Evolutionary conservation across 306 rosid species (phyloP).

Genomic region (Lablab purpureus): DNA sequence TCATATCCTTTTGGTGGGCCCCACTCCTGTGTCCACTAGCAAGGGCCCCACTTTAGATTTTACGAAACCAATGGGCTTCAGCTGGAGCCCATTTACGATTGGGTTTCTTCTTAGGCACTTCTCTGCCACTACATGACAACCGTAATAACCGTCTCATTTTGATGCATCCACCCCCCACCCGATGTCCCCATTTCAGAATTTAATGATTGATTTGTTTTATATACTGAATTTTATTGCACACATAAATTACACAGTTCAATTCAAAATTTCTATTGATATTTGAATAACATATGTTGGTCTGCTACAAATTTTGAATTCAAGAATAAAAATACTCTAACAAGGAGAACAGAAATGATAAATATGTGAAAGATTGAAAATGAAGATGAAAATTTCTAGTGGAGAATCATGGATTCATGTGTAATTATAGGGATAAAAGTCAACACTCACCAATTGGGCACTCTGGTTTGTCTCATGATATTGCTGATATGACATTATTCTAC

Average conservation of each 20-base stretch:
- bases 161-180: background rate
- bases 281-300: background rate
- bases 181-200: background rate
- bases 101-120: slow-evolving; percentile 13
- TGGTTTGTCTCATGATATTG: slow-evolving; percentile 38
- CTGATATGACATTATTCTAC: slow-evolving; percentile 30
- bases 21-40: slow-evolving; percentile 47
- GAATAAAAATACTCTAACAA: too few species aligned
- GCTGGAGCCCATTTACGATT: slow-evolving; percentile 39
- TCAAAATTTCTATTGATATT: slow-evolving; percentile 28
- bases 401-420: slow-evolving; percentile 22
- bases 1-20: slow-evolving; percentile 32
- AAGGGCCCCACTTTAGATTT: slow-evolving; percentile 24
- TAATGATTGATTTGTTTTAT: slow-evolving; percentile 29
- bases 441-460: slow-evolving; percentile 42
- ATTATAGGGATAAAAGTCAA: slow-evolving; percentile 43
- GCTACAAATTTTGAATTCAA: background rate
- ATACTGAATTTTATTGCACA: background rate
- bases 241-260: background rate
- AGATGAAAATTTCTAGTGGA: background rate
- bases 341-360: background rate
- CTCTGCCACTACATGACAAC: slow-evolving; percentile 29
- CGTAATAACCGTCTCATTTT: slow-evolving; percentile 40
- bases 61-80: slow-evolving; percentile 33
- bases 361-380: background rate